Evolutionary conservation across 129 eudicot species (phyloP).

Genomic region (Centrapalus pauciflorus): DNA sequence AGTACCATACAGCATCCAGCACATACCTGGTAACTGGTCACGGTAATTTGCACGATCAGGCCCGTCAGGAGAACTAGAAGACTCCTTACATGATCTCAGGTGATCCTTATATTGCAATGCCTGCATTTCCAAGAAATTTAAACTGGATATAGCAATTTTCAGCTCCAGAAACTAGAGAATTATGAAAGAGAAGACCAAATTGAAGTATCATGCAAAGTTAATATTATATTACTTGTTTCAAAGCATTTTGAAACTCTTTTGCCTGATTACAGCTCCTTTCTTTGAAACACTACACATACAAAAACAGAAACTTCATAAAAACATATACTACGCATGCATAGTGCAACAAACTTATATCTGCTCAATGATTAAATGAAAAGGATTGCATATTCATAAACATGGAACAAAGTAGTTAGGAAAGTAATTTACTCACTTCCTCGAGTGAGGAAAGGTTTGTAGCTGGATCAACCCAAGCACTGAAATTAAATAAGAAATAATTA

Average conservation of each 20-base stretch:
- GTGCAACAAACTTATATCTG: neutral
- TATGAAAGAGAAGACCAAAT: neutral
- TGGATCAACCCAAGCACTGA: conserved; percentile 39
- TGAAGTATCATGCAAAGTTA: neutral
- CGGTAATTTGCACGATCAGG: conserved; percentile 15
- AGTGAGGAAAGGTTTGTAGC: conserved; percentile 32
- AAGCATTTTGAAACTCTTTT: conserved; percentile 38
- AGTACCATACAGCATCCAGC: no score
- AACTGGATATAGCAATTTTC: neutral
- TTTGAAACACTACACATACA: conserved; percentile 27
- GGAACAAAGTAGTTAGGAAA: neutral
- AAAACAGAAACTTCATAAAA: conserved; percentile 1
- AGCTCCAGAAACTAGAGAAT: neutral
- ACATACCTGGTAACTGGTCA: conserved; percentile 34
- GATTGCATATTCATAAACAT: neutral
- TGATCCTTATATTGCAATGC: conserved; percentile 26
- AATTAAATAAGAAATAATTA: neutral
- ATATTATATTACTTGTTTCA: conserved; percentile 29
- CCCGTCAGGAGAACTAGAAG: conserved; percentile 14
- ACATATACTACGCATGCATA: neutral
- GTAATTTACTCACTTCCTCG: conserved; percentile 29
- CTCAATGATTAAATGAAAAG: neutral
- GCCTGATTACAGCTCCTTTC: conserved; percentile 31
- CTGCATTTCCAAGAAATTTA: conserved; percentile 22
- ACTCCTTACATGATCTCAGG: conserved; percentile 15